These are phyloP conservation scores for Adansonia madagascariensis DNA, from an alignment of 441 rosid species.

Conservation along the genomic window DNA sequence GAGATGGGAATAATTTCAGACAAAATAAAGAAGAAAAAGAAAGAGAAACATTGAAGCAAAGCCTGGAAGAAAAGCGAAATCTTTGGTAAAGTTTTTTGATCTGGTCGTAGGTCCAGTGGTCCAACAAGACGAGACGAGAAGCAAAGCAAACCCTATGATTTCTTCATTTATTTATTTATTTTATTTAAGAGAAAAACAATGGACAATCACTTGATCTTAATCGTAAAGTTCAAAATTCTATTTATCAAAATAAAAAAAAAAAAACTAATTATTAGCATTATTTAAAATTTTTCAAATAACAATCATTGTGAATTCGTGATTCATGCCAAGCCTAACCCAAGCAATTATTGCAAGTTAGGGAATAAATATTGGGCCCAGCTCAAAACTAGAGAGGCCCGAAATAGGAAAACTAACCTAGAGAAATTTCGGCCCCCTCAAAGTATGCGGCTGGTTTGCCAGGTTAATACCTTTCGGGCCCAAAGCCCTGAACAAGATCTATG, in stretches of 20 bases:
- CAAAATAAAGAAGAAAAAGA: too few relatives aligned
- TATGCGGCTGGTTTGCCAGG: background rate
- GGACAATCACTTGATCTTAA: too few relatives aligned
- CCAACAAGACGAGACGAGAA: background rate
- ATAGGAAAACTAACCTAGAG: background rate
- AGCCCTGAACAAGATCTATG: too few relatives aligned
- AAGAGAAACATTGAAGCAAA: background rate
- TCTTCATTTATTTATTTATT: too few relatives aligned
- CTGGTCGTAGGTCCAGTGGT: slow-evolving; percentile 4
- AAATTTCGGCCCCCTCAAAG: background rate
- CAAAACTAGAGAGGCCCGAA: background rate
- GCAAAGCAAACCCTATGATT: background rate
- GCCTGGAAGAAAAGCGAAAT: background rate
- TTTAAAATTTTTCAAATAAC: too few relatives aligned
- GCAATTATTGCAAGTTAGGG: too few relatives aligned
- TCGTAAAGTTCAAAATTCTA: too few relatives aligned
- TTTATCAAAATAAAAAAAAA: too few relatives aligned
- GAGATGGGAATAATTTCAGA: background rate
- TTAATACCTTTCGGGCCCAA: background rate
- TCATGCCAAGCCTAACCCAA: too few relatives aligned
- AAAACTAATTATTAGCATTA: too few relatives aligned
- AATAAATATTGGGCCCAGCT: background rate
- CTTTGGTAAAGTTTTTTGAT: slow-evolving; percentile 28
- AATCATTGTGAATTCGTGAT: background rate
- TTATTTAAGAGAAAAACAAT: too few relatives aligned